Evolutionary conservation across 257 asterid species (phyloP), one percentile per base, ranked within the genome.

Genomic region (Forsythia suspensa): DNA sequence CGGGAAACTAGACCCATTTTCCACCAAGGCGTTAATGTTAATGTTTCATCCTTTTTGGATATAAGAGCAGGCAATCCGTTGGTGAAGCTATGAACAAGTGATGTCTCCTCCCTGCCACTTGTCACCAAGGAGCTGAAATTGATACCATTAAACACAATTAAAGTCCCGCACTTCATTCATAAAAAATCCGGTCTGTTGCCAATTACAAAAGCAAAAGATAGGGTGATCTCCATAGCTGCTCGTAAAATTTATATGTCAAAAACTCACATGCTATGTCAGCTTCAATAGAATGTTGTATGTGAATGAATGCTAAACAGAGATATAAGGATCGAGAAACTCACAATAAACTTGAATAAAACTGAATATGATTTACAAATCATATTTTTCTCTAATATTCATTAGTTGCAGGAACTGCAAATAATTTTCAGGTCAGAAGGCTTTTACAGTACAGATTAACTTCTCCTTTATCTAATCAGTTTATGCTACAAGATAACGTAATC

Each of bases 21-120:
- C 99, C 98, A 95, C 98, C 98, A 93, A 2, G 96, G 95, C 44
- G 97, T 93, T 80, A 89, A 89, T 5, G 88, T 10, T 6, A 88
- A 51, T 36, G 84, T 34, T 76, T 81, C 90, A 2, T 80, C 85
- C 80, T 89, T 91, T 81, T 74, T 84, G 76, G 90, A 78, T 87
- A 93, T 87, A 51, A 93, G 92, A 55, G 85, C 12, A 65, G 95
- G 94, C 74, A 85, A 79, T 80, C 90, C 87, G 46, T 81, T 81
- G 65, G 48, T 72, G 72, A 77, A 74, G 79, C 75, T 80, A 36
- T 73, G 81, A n/a, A 65, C 70, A 29, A 76, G 76, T 72, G 90
- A 73, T 72, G 84, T 71, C 79, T 77, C 78, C 86, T 82, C 86
- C 79, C 88, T 86, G 21, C 80, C 79, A 77, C 86, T 87, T 46